Base-by-base conservation (phyloP, 140 eudicot species). In the Senecio squalidus region DNA sequence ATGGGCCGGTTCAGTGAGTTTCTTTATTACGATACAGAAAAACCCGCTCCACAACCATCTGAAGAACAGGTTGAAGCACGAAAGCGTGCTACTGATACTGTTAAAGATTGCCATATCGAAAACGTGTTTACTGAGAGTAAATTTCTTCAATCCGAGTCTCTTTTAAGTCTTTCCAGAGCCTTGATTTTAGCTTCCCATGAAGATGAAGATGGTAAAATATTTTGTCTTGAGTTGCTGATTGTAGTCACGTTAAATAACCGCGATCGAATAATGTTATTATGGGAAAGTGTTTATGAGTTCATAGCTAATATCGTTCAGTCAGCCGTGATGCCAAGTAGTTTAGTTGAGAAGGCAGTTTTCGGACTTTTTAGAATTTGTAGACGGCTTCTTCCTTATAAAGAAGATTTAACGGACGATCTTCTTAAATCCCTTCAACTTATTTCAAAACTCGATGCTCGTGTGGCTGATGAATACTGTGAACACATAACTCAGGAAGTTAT, bases 331-430 rank as follows among this genome's bases (percentile, higher is more conserved):
- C 88, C 93, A 10, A 80, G 88, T 51, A 34, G 76, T 46, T 54
- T 84, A n/a, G 93, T 80, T 11, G 93, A 84, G 54, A 80, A 84
- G 60, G 93, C 93, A 34, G 84, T 84, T 49, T 84, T 84, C 47
- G 93, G 93, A 34, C 87, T 84, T 34, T 78, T 84, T 29, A 80
- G 93, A 4, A 84, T 84, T 38, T 84, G 93, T 59, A 85, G 83
- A 33, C 72, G 93, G 45, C 62, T 84, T 30, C 87, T 84, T 67
- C 93, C 93, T 5, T 84, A 84, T 65, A 84, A 84, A 68, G 93
- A 84, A 62, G 80, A 80, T 23, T 60, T 84, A 20, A 68, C 87
- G 4, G 93, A 84, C 3, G 84, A 77, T 59, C 84, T 84, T 55
- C 78, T 84, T n/a, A 77, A 71, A 53, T 84, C 93, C 3, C 72